Percentiles rank a stretch among this genome's conserved stretches.
Conservation (phyloP, 2,329 filamentous ascomycete species). For the Claviceps cyperi region DNA sequence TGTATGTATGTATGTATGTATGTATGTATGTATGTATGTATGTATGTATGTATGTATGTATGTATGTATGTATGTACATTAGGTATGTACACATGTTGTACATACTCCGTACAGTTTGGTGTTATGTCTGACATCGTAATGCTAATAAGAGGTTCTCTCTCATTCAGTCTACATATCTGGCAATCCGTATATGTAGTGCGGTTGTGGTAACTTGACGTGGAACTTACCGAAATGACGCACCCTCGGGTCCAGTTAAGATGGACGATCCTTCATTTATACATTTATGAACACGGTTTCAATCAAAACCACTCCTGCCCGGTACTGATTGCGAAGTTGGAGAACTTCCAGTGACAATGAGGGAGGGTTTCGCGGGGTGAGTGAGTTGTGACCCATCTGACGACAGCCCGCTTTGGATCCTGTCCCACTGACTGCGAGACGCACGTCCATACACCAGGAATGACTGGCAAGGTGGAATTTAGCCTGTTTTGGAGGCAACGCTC, state of each 20-base stretch:
- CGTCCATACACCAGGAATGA: background rate
- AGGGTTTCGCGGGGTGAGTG: background rate
- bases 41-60: too few species aligned
- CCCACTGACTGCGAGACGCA: background rate
- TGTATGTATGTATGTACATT: too few species aligned
- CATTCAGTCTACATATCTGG: background rate
- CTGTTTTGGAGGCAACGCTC: background rate
- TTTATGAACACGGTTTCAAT: background rate
- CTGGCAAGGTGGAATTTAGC: background rate
- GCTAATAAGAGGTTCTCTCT: too few species aligned
- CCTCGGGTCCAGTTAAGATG: background rate
- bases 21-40: too few species aligned
- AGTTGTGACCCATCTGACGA: background rate
- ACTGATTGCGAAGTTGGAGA: background rate
- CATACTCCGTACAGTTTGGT: too few species aligned
- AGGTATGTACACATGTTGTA: too few species aligned
- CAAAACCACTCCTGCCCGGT: background rate
- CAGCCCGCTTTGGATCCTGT: background rate
- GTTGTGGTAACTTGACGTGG: background rate
- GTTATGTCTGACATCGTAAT: too few species aligned
- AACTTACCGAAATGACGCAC: conserved; percentile 1
- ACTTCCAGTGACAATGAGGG: background rate
- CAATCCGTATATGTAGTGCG: background rate
- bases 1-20: too few species aligned
- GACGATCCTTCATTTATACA: background rate